These are phyloP conservation scores for Cadophora malorum DNA, from an alignment of 2,329 filamentous ascomycete genomes.

Conservation along the genomic window DNA sequence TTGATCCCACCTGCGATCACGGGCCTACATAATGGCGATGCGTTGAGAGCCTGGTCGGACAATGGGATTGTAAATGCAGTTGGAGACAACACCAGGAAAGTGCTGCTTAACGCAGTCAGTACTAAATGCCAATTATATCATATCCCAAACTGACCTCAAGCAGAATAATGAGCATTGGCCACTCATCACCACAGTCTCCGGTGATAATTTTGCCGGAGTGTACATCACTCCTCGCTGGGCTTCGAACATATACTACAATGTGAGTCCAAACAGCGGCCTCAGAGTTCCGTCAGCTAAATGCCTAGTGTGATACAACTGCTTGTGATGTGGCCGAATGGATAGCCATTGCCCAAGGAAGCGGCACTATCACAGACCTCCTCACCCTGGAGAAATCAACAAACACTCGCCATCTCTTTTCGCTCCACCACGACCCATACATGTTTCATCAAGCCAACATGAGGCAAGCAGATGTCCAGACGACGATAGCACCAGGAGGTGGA, in stretches of 20 bases:
- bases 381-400: slow-evolving; percentile 57
- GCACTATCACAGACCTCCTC: slow-evolving; percentile 59
- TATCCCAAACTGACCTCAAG: slow-evolving; percentile 7
- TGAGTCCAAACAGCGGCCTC: slow-evolving; percentile 7
- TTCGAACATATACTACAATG: slow-evolving; percentile 68
- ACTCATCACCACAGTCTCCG: slow-evolving; percentile 55
- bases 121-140: no score
- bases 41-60: slow-evolving; percentile 61
- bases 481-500: slow-evolving; percentile 16
- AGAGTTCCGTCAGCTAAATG: background rate
- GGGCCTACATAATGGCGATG: slow-evolving; percentile 67
- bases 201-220: slow-evolving; percentile 61
- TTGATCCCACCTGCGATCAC: slow-evolving; percentile 68
- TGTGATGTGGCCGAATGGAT: slow-evolving; percentile 67
- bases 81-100: slow-evolving; percentile 64
- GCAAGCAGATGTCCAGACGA: slow-evolving; percentile 50
- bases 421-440: slow-evolving; percentile 47
- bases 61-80: slow-evolving; percentile 64
- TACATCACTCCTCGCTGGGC: slow-evolving; percentile 65
- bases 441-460: slow-evolving; percentile 68
- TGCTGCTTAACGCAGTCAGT: slow-evolving; percentile 54
- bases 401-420: slow-evolving; percentile 60
- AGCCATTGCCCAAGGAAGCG: slow-evolving; percentile 60
- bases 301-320: slow-evolving; percentile 56
- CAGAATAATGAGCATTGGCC: slow-evolving; percentile 56